Evolutionary conservation across 2,329 filamentous ascomycete genomes (phyloP).

Genomic region (Clonostachys chloroleuca): DNA sequence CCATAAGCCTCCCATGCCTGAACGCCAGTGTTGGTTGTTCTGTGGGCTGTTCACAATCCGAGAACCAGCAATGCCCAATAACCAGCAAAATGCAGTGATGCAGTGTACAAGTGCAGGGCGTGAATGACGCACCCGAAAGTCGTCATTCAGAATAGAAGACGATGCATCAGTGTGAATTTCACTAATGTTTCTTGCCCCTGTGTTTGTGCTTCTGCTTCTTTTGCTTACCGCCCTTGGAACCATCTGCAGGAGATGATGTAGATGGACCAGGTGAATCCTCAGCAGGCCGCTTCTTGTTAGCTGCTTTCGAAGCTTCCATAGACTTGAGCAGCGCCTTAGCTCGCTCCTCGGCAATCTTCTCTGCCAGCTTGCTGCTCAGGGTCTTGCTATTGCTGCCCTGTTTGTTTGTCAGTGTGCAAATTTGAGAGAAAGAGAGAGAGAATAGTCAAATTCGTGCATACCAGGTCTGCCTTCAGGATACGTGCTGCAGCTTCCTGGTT

Average conservation of each 20-base stretch:
- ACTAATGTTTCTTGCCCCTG: slow-evolving; percentile 11
- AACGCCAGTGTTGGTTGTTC: too few relatives aligned
- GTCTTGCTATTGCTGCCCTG: slow-evolving; percentile 43
- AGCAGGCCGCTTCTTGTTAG: slow-evolving; percentile 35
- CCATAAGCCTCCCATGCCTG: too few relatives aligned
- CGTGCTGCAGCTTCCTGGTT: slow-evolving; percentile 76
- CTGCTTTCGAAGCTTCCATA: slow-evolving; percentile 17
- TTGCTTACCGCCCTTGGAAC: slow-evolving; percentile 19
- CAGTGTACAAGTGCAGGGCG: too few relatives aligned
- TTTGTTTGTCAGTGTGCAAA: neutral
- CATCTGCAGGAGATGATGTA: slow-evolving; percentile 11
- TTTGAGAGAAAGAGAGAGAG: neutral
- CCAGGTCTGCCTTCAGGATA: slow-evolving; percentile 78
- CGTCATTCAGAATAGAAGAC: too few relatives aligned
- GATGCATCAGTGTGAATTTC: too few relatives aligned
- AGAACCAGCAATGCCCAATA: too few relatives aligned
- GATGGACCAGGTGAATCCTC: slow-evolving; percentile 19
- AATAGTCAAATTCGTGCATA: slow-evolving; percentile 30
- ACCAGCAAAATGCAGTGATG: too few relatives aligned
- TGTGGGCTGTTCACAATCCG: too few relatives aligned
- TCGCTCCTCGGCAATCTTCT: slow-evolving; percentile 52
- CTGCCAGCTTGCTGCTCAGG: slow-evolving; percentile 45
- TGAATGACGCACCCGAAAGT: too few relatives aligned
- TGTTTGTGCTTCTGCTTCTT: slow-evolving; percentile 24
- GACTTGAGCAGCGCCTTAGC: slow-evolving; percentile 45